Conservation (phyloP, 176 grass and related monocot species). For the Hordeum marinum region DNA sequence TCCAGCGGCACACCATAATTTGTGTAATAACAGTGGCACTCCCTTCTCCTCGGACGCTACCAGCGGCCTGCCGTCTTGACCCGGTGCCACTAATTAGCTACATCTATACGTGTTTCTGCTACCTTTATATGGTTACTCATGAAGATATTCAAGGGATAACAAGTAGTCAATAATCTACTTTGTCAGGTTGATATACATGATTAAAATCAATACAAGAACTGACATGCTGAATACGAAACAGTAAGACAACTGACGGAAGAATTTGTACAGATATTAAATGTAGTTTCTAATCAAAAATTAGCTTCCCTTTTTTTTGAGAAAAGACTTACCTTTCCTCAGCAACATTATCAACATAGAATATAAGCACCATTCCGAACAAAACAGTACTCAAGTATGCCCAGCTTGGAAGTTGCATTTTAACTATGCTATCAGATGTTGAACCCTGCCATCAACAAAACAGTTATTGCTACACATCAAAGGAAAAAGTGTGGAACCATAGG, state of each 20-base stretch:
- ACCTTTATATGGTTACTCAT: background rate
- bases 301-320: background rate
- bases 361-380: conserved; percentile 85
- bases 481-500: background rate
- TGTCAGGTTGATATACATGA: background rate
- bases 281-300: background rate
- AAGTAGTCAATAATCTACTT: conserved; percentile 11
- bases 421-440: conserved; percentile 79
- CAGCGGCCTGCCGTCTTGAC: too few species aligned
- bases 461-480: conserved; percentile 7
- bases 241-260: background rate
- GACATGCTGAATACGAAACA: background rate
- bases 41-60: too few species aligned
- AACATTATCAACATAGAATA: conserved; percentile 90
- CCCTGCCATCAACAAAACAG: conserved; percentile 59
- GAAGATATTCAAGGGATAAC: background rate
- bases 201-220: background rate
- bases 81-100: too few species aligned
- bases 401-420: conserved; percentile 88
- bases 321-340: conserved; percentile 83
- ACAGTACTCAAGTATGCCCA: conserved; percentile 92
- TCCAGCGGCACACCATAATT: too few species aligned
- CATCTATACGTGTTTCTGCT: too few species aligned
- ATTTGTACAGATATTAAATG: background rate
- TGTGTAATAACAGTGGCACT: too few species aligned